A percentile compares a stretch with the other conserved stretches of the same genome.
Evolutionary conservation across 371 early-diverging fungal genomes (phyloP).

Genomic region (Actinomucor elegans): DNA sequence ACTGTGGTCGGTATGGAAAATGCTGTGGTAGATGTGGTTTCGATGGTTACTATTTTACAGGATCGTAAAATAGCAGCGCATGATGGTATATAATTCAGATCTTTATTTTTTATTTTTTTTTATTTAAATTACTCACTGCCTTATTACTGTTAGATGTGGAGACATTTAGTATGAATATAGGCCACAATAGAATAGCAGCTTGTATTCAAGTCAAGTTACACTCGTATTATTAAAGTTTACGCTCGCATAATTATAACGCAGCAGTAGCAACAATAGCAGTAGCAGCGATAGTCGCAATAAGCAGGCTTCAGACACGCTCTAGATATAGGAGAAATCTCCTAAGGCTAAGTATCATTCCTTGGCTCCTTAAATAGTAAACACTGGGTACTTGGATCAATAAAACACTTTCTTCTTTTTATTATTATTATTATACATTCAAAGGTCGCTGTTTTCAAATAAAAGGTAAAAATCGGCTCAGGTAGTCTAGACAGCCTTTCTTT

Average conservation of each 20-base stretch:
- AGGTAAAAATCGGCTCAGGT: too few species aligned
- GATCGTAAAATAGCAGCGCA: conserved; percentile 37
- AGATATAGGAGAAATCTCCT: too few species aligned
- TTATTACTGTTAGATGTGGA: conserved; percentile 27
- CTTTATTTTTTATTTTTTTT: not conserved
- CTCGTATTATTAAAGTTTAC: conserved; percentile 6
- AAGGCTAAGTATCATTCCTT: too few species aligned
- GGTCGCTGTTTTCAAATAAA: too few species aligned
- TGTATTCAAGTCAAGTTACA: conserved; percentile 43
- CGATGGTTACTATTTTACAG: conserved; percentile 36
- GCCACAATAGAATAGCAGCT: conserved; percentile 22
- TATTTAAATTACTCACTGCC: not conserved
- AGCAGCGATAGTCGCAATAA: too few species aligned
- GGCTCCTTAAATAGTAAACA: not conserved
- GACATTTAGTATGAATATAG: conserved; percentile 33
- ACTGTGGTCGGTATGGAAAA: conserved; percentile 45
- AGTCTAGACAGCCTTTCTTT: too few species aligned
- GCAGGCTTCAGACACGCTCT: too few species aligned
- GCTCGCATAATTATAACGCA: too few species aligned
- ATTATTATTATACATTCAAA: too few species aligned
- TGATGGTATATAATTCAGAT: conserved; percentile 28
- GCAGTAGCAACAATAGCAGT: too few species aligned
- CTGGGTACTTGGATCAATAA: not conserved
- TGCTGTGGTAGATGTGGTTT: conserved; percentile 41
- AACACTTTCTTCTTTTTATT: not conserved